Conservation (phyloP, 495 filamentous ascomycete genomes). For the Aspergillus incahuasiensis region DNA sequence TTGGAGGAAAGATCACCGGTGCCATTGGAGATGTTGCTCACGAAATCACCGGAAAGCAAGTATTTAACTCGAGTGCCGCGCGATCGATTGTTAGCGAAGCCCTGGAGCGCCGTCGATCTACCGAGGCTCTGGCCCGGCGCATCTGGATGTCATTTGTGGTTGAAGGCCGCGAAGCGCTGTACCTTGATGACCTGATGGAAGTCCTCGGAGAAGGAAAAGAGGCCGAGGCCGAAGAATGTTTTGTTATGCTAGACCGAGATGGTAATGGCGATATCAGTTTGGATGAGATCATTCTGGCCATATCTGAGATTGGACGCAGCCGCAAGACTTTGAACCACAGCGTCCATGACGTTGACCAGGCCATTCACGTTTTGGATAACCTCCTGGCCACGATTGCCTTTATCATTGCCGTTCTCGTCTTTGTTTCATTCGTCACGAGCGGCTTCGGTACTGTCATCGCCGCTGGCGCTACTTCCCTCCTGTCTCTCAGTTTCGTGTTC, state of each 20-base stretch:
- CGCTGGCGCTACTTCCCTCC: conserved; percentile 89
- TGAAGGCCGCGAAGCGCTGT: conserved; percentile 77
- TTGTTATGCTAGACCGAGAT: conserved; percentile 74
- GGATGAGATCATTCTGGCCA: conserved; percentile 90
- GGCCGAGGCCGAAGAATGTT: conserved; percentile 76
- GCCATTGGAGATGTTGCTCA: conserved; percentile 91
- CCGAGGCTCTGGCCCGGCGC: conserved; percentile 83
- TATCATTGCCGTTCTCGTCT: conserved; percentile 78
- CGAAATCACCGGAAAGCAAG: conserved; percentile 89
- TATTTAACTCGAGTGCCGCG: conserved; percentile 84
- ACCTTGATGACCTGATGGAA: conserved; percentile 75
- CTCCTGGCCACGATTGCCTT: conserved; percentile 74
- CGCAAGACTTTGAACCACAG: conserved; percentile 80
- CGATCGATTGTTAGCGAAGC: conserved; percentile 87
- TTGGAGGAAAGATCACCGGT: conserved; percentile 87
- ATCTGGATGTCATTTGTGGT: conserved; percentile 99
- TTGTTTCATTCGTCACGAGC: conserved; percentile 82
- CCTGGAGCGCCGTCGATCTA: conserved; percentile 72
- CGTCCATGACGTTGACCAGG: conserved; percentile 97
- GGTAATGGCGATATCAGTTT: conserved; percentile 89
- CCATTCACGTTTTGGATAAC: conserved; percentile 83
- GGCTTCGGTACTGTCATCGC: conserved; percentile 83
- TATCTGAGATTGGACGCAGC: conserved; percentile 76
- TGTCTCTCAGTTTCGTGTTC: conserved; percentile 94
- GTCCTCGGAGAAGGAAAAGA: conserved; percentile 72